Evolutionary conservation across 805 yeast genomes (phyloP), one percentile per base, ranked within the genome.

Genomic region (Zygoascus ofunaensis): DNA sequence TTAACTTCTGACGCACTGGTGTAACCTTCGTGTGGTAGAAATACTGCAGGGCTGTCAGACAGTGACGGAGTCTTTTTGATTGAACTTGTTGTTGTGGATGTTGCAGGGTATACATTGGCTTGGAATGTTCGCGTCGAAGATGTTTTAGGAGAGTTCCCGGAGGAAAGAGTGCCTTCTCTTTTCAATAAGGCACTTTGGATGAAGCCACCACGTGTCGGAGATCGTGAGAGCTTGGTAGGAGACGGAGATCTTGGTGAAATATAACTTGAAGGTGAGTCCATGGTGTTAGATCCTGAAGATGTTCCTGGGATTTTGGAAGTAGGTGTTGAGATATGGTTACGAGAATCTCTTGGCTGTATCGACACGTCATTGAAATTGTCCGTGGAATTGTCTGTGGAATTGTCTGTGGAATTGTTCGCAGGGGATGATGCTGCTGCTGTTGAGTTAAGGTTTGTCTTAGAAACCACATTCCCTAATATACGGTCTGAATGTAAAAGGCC

Each of bases 161-260:
- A 21, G 7, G 28, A 19, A 10, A 47, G 17, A 17, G 56, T 54
- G 2, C 51, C 51, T 37, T 53, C 56, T 4, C 60, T 41, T 39
- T 49, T 54, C 23, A 55, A 49, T 49, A 55, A 41, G n/a, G 60
- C 60, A n/a, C 57, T 51, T 21, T 52, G 55, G 14, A 56, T 46
- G 39, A 56, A 56, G 28, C 45, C 47, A 7, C 56, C 59, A 33
- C 50, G 33, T 4, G 55, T 37, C 5, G 59, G 58, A 33, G 52
- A 46, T 4, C 50, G 40, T 8, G 54, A 42, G 20, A 49, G 41
- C 21, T 19, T 23, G 5, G 32, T 37, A 12, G 41, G 41, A 14
- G 41, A 37, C 3, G 41, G 33, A 23, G 41, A 26, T 10, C 30
- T 19, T n/a, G 7, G 30, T 12, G 7, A 12, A 7, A 26, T 26